Evolutionary conservation across 495 filamentous ascomycete genomes (phyloP).

Genomic region (Neurospora africana): DNA sequence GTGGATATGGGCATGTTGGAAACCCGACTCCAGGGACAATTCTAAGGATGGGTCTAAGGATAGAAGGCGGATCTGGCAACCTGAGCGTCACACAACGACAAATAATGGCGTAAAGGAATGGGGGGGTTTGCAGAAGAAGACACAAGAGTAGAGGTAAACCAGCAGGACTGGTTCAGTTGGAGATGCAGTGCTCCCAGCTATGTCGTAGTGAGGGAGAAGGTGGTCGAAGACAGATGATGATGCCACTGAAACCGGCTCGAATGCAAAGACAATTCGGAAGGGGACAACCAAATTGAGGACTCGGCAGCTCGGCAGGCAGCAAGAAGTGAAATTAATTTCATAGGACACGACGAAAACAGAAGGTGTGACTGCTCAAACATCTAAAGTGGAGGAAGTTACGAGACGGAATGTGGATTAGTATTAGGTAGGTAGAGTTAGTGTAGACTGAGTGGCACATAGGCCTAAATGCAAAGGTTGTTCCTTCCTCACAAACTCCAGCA

Average conservation of each 20-base stretch:
- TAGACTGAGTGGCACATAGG: background rate
- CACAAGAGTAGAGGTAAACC: background rate
- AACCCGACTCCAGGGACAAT: background rate
- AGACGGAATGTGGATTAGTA: background rate
- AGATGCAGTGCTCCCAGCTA: background rate
- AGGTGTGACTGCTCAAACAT: background rate
- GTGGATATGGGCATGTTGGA: slow-evolving; percentile 24
- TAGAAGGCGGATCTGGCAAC: background rate
- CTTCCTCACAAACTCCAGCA: background rate
- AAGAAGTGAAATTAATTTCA: background rate
- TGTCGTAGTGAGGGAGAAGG: background rate
- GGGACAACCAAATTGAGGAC: background rate
- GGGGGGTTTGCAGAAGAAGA: background rate
- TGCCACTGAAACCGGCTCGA: background rate
- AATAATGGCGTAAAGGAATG: background rate
- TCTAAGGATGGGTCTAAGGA: background rate
- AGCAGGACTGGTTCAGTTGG: background rate
- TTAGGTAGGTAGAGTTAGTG: too few species aligned
- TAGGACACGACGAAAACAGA: background rate
- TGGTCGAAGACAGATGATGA: background rate
- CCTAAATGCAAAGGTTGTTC: background rate
- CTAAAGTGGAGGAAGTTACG: background rate
- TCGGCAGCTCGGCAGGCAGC: background rate
- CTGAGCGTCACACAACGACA: background rate
- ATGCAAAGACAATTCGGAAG: background rate